Conservation (phyloP, 306 rosid genomes). For the Begonia masoniana region DNA sequence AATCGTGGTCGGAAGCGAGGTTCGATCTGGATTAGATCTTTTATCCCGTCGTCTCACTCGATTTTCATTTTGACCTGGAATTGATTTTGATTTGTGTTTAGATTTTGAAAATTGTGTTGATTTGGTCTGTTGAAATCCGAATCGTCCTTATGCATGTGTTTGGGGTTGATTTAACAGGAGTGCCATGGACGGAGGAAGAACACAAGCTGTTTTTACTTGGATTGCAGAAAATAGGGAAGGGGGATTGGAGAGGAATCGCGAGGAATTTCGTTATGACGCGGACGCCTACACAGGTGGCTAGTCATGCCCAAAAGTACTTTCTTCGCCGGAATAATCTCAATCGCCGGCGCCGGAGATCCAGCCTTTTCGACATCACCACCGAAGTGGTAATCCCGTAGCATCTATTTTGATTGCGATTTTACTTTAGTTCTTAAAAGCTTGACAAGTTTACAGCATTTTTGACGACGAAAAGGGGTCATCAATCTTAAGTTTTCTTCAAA, state of each 20-base stretch:
- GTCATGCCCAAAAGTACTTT: slow-evolving; percentile 96
- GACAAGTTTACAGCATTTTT: no score
- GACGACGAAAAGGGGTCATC: no score
- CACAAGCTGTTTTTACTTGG: slow-evolving; percentile 89
- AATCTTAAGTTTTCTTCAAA: no score
- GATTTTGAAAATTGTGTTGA: not conserved
- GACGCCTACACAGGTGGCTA: slow-evolving; percentile 96
- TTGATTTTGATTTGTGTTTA: not conserved
- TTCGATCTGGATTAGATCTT: slow-evolving; percentile 9
- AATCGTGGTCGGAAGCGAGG: slow-evolving; percentile 97
- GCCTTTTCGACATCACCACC: slow-evolving; percentile 93
- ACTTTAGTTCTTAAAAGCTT: no score
- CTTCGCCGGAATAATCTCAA: slow-evolving; percentile 80
- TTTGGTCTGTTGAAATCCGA: not conserved
- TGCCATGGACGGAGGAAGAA: slow-evolving; percentile 99
- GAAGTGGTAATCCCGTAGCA: slow-evolving; percentile 48
- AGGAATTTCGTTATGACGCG: slow-evolving; percentile 92
- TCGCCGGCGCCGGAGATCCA: slow-evolving; percentile 99
- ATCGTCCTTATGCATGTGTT: not conserved
- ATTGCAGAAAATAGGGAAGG: slow-evolving; percentile 93
- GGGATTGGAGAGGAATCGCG: slow-evolving; percentile 99
- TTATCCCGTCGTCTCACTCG: not conserved
- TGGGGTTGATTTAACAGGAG: slow-evolving; percentile 40
- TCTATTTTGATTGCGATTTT: not conserved
- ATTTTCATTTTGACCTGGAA: not conserved